Percentiles rank a stretch among this genome's conserved stretches.
Conservation (phyloP, 2,329 filamentous ascomycete genomes). For the Fonsecaea nubica region DNA sequence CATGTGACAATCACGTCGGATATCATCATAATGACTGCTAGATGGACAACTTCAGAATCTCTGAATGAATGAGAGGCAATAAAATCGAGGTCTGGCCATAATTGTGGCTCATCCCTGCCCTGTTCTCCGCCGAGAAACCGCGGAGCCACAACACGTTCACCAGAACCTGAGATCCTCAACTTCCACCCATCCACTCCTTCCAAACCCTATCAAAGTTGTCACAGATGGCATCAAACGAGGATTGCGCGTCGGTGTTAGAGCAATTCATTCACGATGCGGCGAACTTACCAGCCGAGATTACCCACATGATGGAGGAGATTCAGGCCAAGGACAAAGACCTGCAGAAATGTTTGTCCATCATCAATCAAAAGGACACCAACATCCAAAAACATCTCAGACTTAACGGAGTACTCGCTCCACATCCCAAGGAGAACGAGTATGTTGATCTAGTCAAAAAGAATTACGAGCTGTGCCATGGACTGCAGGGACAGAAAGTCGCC, state of each 20-base stretch:
- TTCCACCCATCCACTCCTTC: not conserved
- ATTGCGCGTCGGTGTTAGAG: constrained; percentile 68
- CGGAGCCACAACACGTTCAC: not conserved
- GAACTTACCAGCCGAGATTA: constrained; percentile 69
- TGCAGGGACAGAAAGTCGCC: constrained; percentile 68
- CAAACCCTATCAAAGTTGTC: not conserved
- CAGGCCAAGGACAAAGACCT: constrained; percentile 69
- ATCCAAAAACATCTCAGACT: constrained; percentile 71
- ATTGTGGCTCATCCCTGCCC: not conserved
- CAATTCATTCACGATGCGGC: constrained; percentile 70
- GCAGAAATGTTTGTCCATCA: constrained; percentile 62
- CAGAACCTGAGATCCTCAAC: not conserved
- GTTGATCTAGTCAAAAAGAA: constrained; percentile 63
- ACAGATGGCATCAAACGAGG: constrained; percentile 60
- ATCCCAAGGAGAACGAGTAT: constrained; percentile 69
- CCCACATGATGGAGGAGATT: constrained; percentile 70
- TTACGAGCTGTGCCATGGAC: constrained; percentile 62
- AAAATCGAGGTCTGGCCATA: not conserved
- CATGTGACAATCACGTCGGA: not conserved
- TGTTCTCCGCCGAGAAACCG: not conserved
- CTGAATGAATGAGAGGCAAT: not conserved
- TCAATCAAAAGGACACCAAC: constrained; percentile 64
- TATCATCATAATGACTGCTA: not conserved
- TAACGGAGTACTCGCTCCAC: constrained; percentile 66
- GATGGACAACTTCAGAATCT: not conserved